These are phyloP conservation scores for Quercus aquifolioides DNA, from an alignment of 306 rosid species.

Conservation along the genomic window DNA sequence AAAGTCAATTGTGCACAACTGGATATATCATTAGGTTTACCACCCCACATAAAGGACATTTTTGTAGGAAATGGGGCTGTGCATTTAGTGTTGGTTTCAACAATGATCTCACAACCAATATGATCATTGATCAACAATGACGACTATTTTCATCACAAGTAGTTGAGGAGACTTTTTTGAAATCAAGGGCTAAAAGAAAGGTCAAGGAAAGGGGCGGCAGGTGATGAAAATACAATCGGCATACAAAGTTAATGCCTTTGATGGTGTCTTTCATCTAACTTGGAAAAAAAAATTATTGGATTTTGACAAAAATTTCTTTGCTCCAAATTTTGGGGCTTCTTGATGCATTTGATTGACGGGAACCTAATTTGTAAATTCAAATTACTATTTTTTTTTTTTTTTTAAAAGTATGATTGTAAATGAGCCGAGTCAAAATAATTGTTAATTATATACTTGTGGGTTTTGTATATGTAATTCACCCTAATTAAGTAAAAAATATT, in stretches of 20 bases:
- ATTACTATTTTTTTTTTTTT: not conserved
- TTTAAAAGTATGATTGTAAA: too few relatives aligned
- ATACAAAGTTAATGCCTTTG: not conserved
- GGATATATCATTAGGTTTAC: slow-evolving; percentile 23
- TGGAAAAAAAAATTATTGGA: not conserved
- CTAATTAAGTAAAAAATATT: too few relatives aligned
- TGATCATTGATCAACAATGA: not conserved
- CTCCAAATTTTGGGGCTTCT: too few relatives aligned
- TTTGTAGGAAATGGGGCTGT: not conserved
- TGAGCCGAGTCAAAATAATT: too few relatives aligned
- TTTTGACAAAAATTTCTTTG: not conserved
- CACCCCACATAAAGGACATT: not conserved
- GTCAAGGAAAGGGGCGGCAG: not conserved
- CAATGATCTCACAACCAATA: not conserved
- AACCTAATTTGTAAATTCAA: not conserved
- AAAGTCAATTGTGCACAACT: slow-evolving; percentile 22
- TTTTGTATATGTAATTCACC: too few relatives aligned
- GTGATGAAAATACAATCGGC: not conserved
- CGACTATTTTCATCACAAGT: not conserved
- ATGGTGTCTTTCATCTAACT: not conserved
- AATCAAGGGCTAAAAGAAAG: not conserved
- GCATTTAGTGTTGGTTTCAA: not conserved
- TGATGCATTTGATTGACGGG: not conserved
- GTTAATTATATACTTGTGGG: too few relatives aligned
- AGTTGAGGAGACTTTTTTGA: not conserved